Conservation (phyloP, 73 alveolate genomes). For the Loxodes magnus region DNA sequence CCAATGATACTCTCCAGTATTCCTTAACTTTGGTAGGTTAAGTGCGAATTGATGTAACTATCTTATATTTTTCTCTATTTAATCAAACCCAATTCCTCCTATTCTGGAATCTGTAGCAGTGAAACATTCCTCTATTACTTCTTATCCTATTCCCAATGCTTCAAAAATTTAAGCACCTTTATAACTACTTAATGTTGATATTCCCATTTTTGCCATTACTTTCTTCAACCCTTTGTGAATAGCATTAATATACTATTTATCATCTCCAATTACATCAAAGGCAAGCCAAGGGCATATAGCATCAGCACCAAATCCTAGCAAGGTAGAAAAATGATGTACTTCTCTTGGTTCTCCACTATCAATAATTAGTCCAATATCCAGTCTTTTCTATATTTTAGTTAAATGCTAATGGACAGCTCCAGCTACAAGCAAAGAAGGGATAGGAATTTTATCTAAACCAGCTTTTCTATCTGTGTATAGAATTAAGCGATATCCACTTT, state of each 20-base stretch:
- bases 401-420: conserved; percentile 27
- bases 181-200: conserved; percentile 22
- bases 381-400: conserved; percentile 12
- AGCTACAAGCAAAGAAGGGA: conserved; percentile 15
- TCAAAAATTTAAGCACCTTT: conserved; percentile 30
- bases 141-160: conserved; percentile 19
- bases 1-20: background rate
- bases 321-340: conserved; percentile 19
- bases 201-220: conserved; percentile 34
- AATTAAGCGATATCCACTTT: no score
- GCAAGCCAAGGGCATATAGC: conserved; percentile 20
- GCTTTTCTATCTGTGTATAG: no score
- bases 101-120: background rate
- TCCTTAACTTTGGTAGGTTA: background rate
- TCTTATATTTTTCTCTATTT: background rate
- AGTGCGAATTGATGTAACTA: background rate
- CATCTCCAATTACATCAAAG: conserved; percentile 9
- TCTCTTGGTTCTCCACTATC: conserved; percentile 29
- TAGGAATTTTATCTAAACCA: conserved; percentile 1
- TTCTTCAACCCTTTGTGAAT: conserved; percentile 3
- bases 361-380: conserved; percentile 14
- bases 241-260: background rate
- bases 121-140: background rate
- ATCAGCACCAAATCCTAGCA: conserved; percentile 24
- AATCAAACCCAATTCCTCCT: background rate